Percentiles rank a stretch among this genome's conserved stretches.
Conservation (phyloP, 2,329 filamentous ascomycete genomes). For the Aspergillus nomiae region DNA sequence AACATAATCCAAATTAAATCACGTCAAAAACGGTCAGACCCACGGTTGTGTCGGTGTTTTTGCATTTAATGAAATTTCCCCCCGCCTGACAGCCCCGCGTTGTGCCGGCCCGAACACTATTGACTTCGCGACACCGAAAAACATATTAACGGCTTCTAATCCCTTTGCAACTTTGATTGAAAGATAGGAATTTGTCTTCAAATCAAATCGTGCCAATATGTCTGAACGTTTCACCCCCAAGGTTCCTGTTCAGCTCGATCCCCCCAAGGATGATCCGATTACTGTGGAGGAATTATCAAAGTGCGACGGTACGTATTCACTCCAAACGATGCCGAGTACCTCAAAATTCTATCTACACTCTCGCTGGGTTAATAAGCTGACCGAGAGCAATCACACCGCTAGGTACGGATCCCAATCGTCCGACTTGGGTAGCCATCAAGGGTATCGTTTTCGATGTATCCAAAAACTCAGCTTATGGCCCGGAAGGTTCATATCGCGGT, state of each 20-base stretch:
- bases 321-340: background rate
- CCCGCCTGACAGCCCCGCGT: slow-evolving; percentile 28
- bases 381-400: background rate
- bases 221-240: slow-evolving; percentile 45
- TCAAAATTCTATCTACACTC: background rate
- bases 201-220: slow-evolving; percentile 24
- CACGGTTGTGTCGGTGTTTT: slow-evolving; percentile 18
- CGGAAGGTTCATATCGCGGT: slow-evolving; percentile 85
- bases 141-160: background rate
- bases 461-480: slow-evolving; percentile 82
- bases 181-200: background rate
- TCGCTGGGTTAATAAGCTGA: background rate
- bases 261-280: slow-evolving; percentile 87
- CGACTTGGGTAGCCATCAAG: slow-evolving; percentile 68
- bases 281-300: slow-evolving; percentile 75
- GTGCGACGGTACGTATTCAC: slow-evolving; percentile 68
- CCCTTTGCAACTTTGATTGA: background rate
- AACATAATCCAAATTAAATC: background rate
- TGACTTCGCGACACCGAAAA: slow-evolving; percentile 6
- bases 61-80: slow-evolving; percentile 9
- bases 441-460: slow-evolving; percentile 94
- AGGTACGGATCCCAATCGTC: slow-evolving; percentile 49
- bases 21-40: background rate
- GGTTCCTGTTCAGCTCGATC: slow-evolving; percentile 60
- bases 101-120: slow-evolving; percentile 1